Evolutionary conservation across 2,329 filamentous ascomycete genomes (phyloP).

Genomic region (Aspergillus hortae): DNA sequence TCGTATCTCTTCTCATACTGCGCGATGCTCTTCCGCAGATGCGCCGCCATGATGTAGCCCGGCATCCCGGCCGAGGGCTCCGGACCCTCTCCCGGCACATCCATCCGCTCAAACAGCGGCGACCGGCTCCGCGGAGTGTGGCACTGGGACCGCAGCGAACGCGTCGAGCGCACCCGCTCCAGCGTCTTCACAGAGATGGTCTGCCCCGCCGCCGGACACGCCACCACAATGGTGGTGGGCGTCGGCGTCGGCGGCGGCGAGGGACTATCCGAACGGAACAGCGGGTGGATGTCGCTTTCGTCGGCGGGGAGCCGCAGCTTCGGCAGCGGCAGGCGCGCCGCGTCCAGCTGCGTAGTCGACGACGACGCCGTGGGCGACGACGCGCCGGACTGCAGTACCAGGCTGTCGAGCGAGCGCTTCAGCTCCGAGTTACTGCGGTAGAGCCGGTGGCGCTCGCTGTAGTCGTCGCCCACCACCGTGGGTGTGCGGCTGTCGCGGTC

Average conservation of each 20-base stretch:
- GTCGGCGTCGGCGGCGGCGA: constrained; percentile 50
- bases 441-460: background rate
- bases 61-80: background rate
- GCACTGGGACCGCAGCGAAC: constrained; percentile 27
- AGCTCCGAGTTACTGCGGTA: constrained; percentile 16
- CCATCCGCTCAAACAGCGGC: constrained; percentile 15
- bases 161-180: constrained; percentile 33
- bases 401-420: constrained; percentile 24
- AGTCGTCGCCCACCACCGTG: constrained; percentile 5
- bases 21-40: constrained; percentile 21
- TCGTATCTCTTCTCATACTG: constrained; percentile 24
- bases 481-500: constrained; percentile 12
- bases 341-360: constrained; percentile 9
- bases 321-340: constrained; percentile 10
- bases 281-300: constrained; percentile 56
- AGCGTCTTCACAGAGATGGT: constrained; percentile 43
- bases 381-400: constrained; percentile 16
- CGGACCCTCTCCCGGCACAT: constrained; percentile 4
- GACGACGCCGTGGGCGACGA: constrained; percentile 20
- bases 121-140: constrained; percentile 18
- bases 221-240: constrained; percentile 53
- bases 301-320: constrained; percentile 28
- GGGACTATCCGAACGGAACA: constrained; percentile 54
- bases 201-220: constrained; percentile 53
- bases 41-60: constrained; percentile 16